Evolutionary conservation across 805 yeast species (phyloP), one percentile per base, ranked within the genome.

Genomic region (Suhomyces xylopsoci): DNA sequence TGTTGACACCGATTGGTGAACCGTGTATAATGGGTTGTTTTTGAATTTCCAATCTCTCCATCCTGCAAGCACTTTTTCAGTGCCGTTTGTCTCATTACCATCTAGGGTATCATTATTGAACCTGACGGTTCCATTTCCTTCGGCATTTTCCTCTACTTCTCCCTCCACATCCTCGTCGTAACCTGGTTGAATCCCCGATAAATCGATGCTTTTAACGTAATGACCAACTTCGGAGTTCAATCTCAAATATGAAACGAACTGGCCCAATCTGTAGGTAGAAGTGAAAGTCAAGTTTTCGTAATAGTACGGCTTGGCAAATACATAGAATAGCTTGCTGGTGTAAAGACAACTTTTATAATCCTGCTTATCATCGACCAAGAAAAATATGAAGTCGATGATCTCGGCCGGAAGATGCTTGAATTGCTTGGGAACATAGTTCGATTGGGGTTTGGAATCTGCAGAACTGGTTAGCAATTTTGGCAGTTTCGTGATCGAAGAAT

Each of bases 11-110:
- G 65, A 60, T 3, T 63, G 57, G 50, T 61, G 67, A 41, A 69
- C 55, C 1, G 75, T 63, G 62, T 85, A 86, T 34, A 88, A 65
- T 1, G 93, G 89, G 67, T 87, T 91, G 49, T 80, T 81, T 55
- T 89, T 79, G 61, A 79, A 85, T 62, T 89, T 87, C 96, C 96
- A 90, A 66, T 90, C 97, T 64, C 97, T 78, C 97, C 97, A 90
- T 8, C 93, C 87, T 0, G 96, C 96, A 48, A 80, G 68, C 1
- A 84, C 79, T 42, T 67, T 66, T 8, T 53, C 56, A n/a, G 40
- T 28, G 8, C 20, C 22, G 3, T 42, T 25, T 3, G 17, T 17
- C 17, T 20, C 38, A 7, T 12, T 8, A n/a, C 38, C 41, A 17
- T 34, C 45, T 7, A 14, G 14, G 7, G 14, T 17, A 14, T 40